Percentiles rank a stretch among this genome's conserved stretches.
These are phyloP conservation scores for Tetradesmus obliquus DNA, from an alignment of 139 green algal species.

Conservation along the genomic window DNA sequence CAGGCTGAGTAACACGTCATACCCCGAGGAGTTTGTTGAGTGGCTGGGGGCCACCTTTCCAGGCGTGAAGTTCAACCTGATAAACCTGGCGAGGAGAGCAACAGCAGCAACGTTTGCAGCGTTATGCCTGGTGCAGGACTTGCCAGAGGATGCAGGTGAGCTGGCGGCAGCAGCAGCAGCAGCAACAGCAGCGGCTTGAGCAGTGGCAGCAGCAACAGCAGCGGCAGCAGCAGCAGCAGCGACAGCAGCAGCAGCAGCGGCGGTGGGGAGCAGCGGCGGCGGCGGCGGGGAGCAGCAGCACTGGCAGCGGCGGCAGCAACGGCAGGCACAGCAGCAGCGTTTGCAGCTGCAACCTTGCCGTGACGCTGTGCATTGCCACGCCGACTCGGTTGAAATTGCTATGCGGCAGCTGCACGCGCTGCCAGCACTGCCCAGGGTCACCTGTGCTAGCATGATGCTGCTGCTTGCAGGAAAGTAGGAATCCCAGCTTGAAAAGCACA, in stretches of 20 bases:
- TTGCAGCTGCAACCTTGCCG: neutral
- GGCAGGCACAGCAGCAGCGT: neutral
- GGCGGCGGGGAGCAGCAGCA: no score
- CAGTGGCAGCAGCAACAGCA: neutral
- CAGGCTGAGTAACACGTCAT: slow-evolving; percentile 35
- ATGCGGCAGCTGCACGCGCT: no score
- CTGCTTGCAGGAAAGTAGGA: no score
- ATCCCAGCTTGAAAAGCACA: no score
- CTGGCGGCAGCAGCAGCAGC: slow-evolving; percentile 1
- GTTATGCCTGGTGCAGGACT: slow-evolving; percentile 43
- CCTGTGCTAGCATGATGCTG: no score
- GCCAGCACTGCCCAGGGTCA: no score
- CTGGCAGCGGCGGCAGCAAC: neutral
- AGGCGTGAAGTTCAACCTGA: slow-evolving; percentile 27
- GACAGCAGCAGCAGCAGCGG: neutral
- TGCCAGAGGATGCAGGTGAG: slow-evolving; percentile 34
- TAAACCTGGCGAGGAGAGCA: slow-evolving; percentile 35
- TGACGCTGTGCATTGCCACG: neutral
- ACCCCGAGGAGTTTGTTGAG: slow-evolving; percentile 35
- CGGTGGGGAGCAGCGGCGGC: neutral
- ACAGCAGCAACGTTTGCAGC: slow-evolving; percentile 49
- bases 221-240: neutral
- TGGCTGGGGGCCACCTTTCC: slow-evolving; percentile 31
- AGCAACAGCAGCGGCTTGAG: neutral
- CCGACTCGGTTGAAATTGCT: no score